Evolutionary conservation across 2,329 filamentous ascomycete species (phyloP).

Genomic region (Ramularia endophylla): DNA sequence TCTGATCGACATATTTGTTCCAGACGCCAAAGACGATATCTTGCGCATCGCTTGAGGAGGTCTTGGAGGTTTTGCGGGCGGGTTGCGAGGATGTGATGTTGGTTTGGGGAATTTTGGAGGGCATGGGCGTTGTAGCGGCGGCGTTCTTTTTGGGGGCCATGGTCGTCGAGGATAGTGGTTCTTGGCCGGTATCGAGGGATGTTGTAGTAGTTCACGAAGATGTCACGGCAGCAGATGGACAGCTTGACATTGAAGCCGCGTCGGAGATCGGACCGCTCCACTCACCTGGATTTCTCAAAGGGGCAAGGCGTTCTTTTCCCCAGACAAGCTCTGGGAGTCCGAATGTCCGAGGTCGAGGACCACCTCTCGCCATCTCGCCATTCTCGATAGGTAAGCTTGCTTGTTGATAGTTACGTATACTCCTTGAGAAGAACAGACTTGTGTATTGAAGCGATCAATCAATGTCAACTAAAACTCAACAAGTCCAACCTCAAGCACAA

Average conservation of each 20-base stretch:
- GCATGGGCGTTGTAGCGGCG: slow-evolving; percentile 14
- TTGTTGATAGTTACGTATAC: too few species aligned
- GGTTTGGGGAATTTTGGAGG: slow-evolving; percentile 20
- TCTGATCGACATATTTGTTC: slow-evolving; percentile 71
- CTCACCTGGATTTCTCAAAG: not conserved
- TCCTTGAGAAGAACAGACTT: not conserved
- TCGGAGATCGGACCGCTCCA: slow-evolving; percentile 1
- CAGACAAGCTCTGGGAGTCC: too few species aligned
- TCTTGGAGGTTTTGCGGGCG: slow-evolving; percentile 15
- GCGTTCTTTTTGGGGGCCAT: slow-evolving; percentile 26
- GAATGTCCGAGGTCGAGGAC: slow-evolving; percentile 1
- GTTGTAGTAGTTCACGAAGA: not conserved
- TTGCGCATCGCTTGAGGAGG: slow-evolving; percentile 29
- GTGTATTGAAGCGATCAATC: too few species aligned
- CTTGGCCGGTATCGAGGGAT: not conserved
- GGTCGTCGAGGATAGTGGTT: too few species aligned
- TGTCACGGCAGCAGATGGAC: not conserved
- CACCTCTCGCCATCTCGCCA: not conserved
- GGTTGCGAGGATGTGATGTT: slow-evolving; percentile 19
- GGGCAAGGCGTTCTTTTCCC: too few species aligned
- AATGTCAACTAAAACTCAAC: slow-evolving; percentile 8
- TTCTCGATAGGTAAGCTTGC: not conserved
- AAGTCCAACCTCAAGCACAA: slow-evolving; percentile 6
- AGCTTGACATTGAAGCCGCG: slow-evolving; percentile 1
- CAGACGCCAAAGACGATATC: slow-evolving; percentile 65